Evolutionary conservation across 768 basidiomycete genomes (phyloP).

Genomic region (Lactifluus echinatus): DNA sequence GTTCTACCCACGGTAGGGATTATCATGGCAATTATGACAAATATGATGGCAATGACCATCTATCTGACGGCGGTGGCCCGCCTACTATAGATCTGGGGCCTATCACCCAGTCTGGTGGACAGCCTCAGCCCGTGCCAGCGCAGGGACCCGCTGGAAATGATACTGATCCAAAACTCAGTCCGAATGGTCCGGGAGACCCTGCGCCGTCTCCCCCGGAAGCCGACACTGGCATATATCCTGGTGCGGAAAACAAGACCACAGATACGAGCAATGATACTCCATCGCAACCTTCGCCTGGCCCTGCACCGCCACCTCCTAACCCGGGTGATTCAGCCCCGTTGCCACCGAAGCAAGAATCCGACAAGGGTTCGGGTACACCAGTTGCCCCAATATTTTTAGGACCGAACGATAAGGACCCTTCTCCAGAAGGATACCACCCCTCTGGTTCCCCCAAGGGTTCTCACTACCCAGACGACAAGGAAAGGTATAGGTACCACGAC

Average conservation of each 20-base stretch:
- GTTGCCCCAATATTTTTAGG: conserved; percentile 7
- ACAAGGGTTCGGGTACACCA: neutral
- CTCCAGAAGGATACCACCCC: neutral
- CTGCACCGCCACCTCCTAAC: neutral
- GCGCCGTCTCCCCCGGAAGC: neutral
- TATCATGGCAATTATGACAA: neutral
- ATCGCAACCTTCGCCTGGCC: neutral
- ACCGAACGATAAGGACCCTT: neutral
- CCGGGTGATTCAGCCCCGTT: neutral
- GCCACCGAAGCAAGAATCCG: neutral
- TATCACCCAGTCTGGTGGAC: neutral
- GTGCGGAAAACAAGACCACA: neutral
- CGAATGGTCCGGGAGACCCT: neutral
- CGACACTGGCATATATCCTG: neutral
- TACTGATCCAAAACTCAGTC: neutral
- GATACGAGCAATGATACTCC: neutral
- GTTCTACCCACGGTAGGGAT: neutral
- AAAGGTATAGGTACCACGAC: neutral
- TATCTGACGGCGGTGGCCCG: neutral
- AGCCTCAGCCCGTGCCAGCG: neutral
- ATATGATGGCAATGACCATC: neutral
- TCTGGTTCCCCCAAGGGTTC: neutral
- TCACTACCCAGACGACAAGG: neutral
- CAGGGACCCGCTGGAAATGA: neutral
- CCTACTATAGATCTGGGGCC: conserved; percentile 12